phyloP scores from a whole-genome alignment of 192 early-diverging fungal genomes.

The Gamsiella multidivaricata region DNA sequence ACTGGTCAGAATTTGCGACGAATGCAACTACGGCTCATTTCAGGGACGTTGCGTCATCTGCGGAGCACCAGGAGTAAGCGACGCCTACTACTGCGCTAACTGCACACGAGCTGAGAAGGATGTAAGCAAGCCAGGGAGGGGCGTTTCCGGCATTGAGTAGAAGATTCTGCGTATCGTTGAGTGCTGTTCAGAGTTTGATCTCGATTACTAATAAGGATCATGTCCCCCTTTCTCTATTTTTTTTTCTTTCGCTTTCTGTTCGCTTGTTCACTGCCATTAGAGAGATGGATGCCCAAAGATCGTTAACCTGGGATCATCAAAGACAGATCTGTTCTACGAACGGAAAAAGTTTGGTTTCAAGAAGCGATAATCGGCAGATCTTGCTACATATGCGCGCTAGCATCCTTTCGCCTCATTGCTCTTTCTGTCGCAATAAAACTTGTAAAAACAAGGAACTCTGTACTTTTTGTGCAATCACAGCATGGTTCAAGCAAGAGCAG shows the following conservation, averaged over 20 bases:
- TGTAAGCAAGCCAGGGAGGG: no score
- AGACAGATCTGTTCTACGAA: conserved; percentile 93
- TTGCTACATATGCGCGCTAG: no score
- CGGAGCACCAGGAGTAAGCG: conserved; percentile 87
- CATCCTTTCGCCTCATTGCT: no score
- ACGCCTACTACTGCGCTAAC: conserved; percentile 95
- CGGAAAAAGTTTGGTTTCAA: conserved; percentile 91
- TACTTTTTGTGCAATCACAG: no score
- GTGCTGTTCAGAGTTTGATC: no score
- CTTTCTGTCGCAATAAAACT: no score
- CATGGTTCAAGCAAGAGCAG: no score
- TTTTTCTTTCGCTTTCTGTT: not conserved
- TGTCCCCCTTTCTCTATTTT: not conserved
- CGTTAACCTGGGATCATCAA: conserved; percentile 93
- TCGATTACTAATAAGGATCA: no score
- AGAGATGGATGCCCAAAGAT: conserved; percentile 98
- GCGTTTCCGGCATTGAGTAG: no score
- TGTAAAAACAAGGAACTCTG: no score
- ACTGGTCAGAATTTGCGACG: conserved; percentile 92
- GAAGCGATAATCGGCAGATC: conserved; percentile 67
- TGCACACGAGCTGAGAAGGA: conserved; percentile 94
- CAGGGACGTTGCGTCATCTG: conserved; percentile 94
- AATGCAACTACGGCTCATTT: conserved; percentile 95
- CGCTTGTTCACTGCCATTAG: no score
- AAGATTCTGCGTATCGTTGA: no score